Percentiles rank a stretch among this genome's conserved stretches.
These are phyloP conservation scores for Penicillium manginii DNA, from an alignment of 495 filamentous ascomycete species.

Conservation along the genomic window DNA sequence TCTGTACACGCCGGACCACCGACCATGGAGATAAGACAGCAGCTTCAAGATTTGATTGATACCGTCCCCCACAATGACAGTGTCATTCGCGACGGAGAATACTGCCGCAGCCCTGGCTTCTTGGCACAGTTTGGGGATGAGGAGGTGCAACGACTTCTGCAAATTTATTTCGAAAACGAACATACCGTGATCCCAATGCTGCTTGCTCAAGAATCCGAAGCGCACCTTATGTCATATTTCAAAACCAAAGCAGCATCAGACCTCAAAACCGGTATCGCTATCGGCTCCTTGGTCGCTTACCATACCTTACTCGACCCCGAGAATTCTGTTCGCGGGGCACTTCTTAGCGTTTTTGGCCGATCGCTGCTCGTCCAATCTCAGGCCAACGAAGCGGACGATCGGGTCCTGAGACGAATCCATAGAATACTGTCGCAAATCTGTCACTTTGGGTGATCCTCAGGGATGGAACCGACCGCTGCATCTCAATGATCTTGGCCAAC, in stretches of 20 bases:
- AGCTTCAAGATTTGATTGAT: constrained; percentile 5
- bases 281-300: constrained; percentile 11
- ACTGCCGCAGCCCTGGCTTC: constrained; percentile 4
- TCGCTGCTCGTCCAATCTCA: constrained; percentile 6
- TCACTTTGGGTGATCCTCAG: background rate
- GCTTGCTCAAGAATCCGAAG: background rate
- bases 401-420: constrained; percentile 11
- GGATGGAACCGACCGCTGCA: constrained; percentile 5
- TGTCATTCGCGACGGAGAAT: background rate
- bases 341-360: constrained; percentile 9
- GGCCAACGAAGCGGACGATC: background rate
- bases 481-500: constrained; percentile 5
- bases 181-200: background rate
- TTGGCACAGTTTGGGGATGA: background rate
- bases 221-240: background rate
- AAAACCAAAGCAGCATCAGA: background rate
- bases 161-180: background rate
- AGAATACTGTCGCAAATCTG: constrained; percentile 12
- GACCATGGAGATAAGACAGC: background rate
- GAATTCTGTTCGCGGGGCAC: constrained; percentile 1
- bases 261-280: background rate
- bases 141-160: background rate
- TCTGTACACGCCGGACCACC: background rate
- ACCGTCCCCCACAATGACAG: background rate
- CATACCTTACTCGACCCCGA: constrained; percentile 1